Evolutionary conservation across 2,329 filamentous ascomycete species (phyloP).

Genomic region (Sordariomycetes sp.): DNA sequence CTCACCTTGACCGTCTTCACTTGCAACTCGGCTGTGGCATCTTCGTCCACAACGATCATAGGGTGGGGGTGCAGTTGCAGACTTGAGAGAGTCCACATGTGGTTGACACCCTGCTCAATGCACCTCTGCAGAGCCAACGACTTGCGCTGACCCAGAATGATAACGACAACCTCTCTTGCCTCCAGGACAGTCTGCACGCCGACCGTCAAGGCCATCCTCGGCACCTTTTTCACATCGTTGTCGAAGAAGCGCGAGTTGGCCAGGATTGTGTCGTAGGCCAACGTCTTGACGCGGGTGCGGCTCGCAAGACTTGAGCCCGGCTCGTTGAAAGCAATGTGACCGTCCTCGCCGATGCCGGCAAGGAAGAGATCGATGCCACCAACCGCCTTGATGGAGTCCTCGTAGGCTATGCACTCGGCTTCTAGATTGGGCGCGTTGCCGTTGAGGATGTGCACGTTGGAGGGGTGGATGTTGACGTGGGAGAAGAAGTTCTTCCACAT

Average conservation of each 20-base stretch:
- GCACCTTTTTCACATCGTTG: slow-evolving; percentile 64
- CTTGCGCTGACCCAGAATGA: slow-evolving; percentile 76
- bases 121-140: slow-evolving; percentile 70
- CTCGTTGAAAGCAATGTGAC: slow-evolving; percentile 87
- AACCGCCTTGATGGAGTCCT: slow-evolving; percentile 62
- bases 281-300: slow-evolving; percentile 74
- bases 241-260: slow-evolving; percentile 81
- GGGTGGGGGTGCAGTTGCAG: slow-evolving; percentile 75
- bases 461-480: slow-evolving; percentile 70
- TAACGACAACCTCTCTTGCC: slow-evolving; percentile 71
- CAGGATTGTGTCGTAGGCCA: slow-evolving; percentile 79
- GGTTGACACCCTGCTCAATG: slow-evolving; percentile 74
- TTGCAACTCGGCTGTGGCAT: slow-evolving; percentile 63
- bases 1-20: slow-evolving; percentile 60
- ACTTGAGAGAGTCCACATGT: slow-evolving; percentile 83
- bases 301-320: slow-evolving; percentile 71
- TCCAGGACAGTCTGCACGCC: slow-evolving; percentile 79
- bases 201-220: slow-evolving; percentile 75
- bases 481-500: slow-evolving; percentile 93
- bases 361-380: slow-evolving; percentile 83
- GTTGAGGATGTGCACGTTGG: slow-evolving; percentile 77
- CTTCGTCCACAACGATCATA: slow-evolving; percentile 76
- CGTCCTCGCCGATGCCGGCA: slow-evolving; percentile 76
- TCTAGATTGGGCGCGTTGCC: slow-evolving; percentile 70
- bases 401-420: slow-evolving; percentile 70